Base-by-base conservation (phyloP, 1,284 basidiomycete species). In the Leccinum fallax region DNA sequence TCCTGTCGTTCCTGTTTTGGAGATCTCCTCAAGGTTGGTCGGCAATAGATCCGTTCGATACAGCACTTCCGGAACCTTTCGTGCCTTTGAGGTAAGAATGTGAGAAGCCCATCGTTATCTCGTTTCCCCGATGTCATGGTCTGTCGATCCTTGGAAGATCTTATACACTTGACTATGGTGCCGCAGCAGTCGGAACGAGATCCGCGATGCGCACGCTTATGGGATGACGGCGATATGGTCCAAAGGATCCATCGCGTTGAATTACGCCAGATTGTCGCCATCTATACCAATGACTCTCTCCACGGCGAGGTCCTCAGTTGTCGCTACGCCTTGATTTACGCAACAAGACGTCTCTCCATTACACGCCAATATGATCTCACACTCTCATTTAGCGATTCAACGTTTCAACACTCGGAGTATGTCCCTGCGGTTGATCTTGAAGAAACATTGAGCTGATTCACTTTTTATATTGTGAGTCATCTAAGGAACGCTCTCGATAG, bases 131-230 rank as follows among this genome's bases (percentile, higher is more conserved):
- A 51, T 60, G 49, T 30, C 28, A 46, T 51, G 21, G 24, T 10
- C 49, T 28, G 67, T 67, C 61, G 58, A 63, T 69, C 61, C 40
- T 52, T 30, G 32, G 57, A 65, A 51, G 68, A 58, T 63, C 57
- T 36, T 19, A 55, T 26, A 9, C 30, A 24, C 55, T 43, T 43
- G 40, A 13, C 16, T 24, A n/a, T 15, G 54, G 11, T 13, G 2
- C 59, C 52, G 38, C 55, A n/a, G 51, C 36, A 57, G 59, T 63
- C 59, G 48, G 56, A 58, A 56, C n/a, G 19, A 54, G 30, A 43
- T 43, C 24, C 16, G 8, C 5, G 36, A 46, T 21, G 43, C 43
- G 19, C 8, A 34, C 43, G 19, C 51, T 46, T 34, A 46, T 56
- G 54, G 36, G 49, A 49, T 38, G 16, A 32, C 28, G 40, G 38